Conservation (phyloP, 2,329 filamentous ascomycete genomes). For the Xylariaceae sp. region DNA sequence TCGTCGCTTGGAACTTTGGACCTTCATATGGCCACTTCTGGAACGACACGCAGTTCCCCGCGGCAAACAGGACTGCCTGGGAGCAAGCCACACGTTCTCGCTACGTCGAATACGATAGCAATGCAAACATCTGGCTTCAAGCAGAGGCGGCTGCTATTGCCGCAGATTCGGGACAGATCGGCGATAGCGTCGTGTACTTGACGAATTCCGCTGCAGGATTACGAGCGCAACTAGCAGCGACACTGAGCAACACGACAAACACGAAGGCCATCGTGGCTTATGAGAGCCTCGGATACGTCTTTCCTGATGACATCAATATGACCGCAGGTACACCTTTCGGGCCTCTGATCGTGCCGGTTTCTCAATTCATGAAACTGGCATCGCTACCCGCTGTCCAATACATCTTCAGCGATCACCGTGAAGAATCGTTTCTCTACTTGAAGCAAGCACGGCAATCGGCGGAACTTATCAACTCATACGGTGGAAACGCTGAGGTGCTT, state of each 20-base stretch:
- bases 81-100: conserved; percentile 31
- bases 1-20: conserved; percentile 35
- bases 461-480: conserved; percentile 27
- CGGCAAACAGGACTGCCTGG: conserved; percentile 29
- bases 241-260: conserved; percentile 33
- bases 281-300: conserved; percentile 24
- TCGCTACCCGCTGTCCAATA: conserved; percentile 22
- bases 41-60: conserved; percentile 34
- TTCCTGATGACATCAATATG: conserved; percentile 24
- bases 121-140: conserved; percentile 31
- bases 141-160: conserved; percentile 32
- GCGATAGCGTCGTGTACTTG: conserved; percentile 31
- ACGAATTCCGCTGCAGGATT: conserved; percentile 34
- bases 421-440: conserved; percentile 20
- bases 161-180: conserved; percentile 31
- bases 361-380: conserved; percentile 27
- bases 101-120: conserved; percentile 34
- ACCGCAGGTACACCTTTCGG: conserved; percentile 21
- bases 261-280: conserved; percentile 34
- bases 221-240: conserved; percentile 31
- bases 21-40: conserved; percentile 29
- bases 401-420: conserved; percentile 25
- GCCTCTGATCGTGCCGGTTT: conserved; percentile 21
- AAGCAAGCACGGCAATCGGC: conserved; percentile 20
- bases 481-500: conserved; percentile 26